These are phyloP conservation scores for Cordyceps cicadae DNA, from an alignment of 2,329 filamentous ascomycete genomes.

Conservation along the genomic window DNA sequence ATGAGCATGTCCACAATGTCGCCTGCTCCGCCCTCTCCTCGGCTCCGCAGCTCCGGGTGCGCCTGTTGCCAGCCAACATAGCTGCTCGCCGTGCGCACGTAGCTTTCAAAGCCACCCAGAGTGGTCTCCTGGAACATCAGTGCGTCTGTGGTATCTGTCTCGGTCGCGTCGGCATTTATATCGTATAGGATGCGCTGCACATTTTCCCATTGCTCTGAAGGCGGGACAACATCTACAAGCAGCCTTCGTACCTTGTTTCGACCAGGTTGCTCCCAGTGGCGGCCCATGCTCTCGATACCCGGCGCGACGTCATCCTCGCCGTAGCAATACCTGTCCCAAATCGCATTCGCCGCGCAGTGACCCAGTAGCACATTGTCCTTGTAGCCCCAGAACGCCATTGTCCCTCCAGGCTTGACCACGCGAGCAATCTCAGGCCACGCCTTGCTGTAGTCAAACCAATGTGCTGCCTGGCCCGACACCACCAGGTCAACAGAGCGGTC, in stretches of 20 bases:
- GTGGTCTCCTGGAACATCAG: conserved; percentile 48
- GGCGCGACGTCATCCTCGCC: conserved; percentile 35
- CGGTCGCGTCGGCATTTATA: conserved; percentile 35
- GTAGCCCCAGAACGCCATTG: conserved; percentile 59
- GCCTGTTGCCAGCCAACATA: conserved; percentile 51
- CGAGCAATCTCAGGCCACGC: conserved; percentile 48
- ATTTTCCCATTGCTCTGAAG: conserved; percentile 41
- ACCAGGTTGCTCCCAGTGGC: conserved; percentile 55
- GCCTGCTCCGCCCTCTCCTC: conserved; percentile 46
- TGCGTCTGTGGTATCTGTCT: conserved; percentile 25
- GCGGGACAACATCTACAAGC: conserved; percentile 43
- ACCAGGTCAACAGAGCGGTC: conserved; percentile 44
- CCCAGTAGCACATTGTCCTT: conserved; percentile 54
- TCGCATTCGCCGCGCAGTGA: conserved; percentile 39
- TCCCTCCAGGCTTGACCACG: conserved; percentile 46
- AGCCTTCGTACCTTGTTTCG: conserved; percentile 45
- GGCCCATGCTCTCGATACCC: conserved; percentile 42
- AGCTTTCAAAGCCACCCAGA: conserved; percentile 52
- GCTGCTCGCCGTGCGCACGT: conserved; percentile 52
- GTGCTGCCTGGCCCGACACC: conserved; percentile 49
- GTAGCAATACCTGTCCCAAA: conserved; percentile 50
- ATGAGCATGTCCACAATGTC: conserved; percentile 57
- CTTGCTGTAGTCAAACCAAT: conserved; percentile 55
- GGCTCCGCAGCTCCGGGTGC: conserved; percentile 40
- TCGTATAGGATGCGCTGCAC: conserved; percentile 49